Base-by-base conservation (phyloP, 1,284 basidiomycete genomes). In the Chalciporus sp. region DNA sequence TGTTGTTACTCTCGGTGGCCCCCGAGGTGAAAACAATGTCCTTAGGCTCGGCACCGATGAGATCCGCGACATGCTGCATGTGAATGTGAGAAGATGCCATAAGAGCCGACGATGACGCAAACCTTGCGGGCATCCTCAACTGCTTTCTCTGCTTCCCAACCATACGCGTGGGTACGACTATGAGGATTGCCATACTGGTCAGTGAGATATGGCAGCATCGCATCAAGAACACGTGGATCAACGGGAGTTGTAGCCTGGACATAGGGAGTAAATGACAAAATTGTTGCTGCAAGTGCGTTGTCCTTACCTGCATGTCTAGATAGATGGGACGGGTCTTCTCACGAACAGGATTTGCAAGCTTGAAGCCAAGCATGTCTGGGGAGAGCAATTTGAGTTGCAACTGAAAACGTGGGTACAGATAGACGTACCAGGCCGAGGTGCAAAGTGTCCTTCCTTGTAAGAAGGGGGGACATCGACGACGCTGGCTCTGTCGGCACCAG, bases 151-250 rank as follows among this genome's bases (percentile, higher is more conserved):
- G 96, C 94, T 74, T 99, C 97, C 97, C 97, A 99, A 7, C 97
- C 97, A 72, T 98, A 99, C 0, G 96, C 94, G 72, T 99, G 97
- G 28, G 97, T 99, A 56, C 95, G 86, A 67, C 93, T 96, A 69
- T 99, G 97, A 9, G 97, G 97, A 75, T 99, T 99, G 7, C 97
- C 97, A 68, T 91, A 99, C 72, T 95, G 94, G 72, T 99, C 94
- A 14, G 96, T 97, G 63, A 95, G 78, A 73, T 85, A 98, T 0
- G 97, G 97, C 51, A 99, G 79, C 96, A 99, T 99, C 27, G 92
- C 88, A 73, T 99, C 97, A 54, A 99, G 81, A 5, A 99, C 97
- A 55, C 97, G 88, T 28, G 97, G 97, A 71, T 99, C 97, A 57
- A 98, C 87, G 17, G 97, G 97, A 6, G 97, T 98, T 3, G 97